Base-by-base conservation (phyloP, 2,329 filamentous ascomycete species). In the Sclerotinia trifoliorum region DNA sequence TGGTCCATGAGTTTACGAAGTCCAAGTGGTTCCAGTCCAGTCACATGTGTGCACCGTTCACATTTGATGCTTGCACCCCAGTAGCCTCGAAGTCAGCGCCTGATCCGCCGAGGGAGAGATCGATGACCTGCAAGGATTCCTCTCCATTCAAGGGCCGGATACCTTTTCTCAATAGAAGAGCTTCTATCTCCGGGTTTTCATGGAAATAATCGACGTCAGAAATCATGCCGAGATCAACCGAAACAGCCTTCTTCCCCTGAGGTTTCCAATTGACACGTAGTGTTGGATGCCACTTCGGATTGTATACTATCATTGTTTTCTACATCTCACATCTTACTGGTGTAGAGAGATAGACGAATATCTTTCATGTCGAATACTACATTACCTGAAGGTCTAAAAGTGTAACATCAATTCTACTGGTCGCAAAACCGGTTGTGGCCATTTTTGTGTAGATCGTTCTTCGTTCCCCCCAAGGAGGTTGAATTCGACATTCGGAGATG, bases 181-280 rank as follows among this genome's bases (percentile, higher is more conserved):
- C 73, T 69, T 80, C 78, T 24, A 81, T 76, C 2, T 79, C 77
- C 0, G 75, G 75, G 52, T 79, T 77, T 44, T 80, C 78, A 62
- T 77, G 74, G 3, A 80, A 70, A 65, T 78, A 77, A 1, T 77
- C 77, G 1, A 78, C 75, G 10, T 78, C 80, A 0, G 75, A 75
- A 26, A 83, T 76, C 73, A 80, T 76, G 1, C 76, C 75, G 0
- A 78, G 54, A 1, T 73, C 75, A 1, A 78, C 21, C 0, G 76
- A 76, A 0, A 70, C 51, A 1, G 71, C 72, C 2, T 75, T 66
- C 0, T 76, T 71, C 0, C 76, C 77, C 1, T 72, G 71, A 2
- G 56, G 56, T 29, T 44, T 46, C 56, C 56, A 60, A 17, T 29
- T 15, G 10, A 46, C 21, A 8, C 56, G 56, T 15, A 60, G 21